phyloP scores from a whole-genome alignment of 108 stramenopile species.

The Nannochloropsis gaditana region DNA sequence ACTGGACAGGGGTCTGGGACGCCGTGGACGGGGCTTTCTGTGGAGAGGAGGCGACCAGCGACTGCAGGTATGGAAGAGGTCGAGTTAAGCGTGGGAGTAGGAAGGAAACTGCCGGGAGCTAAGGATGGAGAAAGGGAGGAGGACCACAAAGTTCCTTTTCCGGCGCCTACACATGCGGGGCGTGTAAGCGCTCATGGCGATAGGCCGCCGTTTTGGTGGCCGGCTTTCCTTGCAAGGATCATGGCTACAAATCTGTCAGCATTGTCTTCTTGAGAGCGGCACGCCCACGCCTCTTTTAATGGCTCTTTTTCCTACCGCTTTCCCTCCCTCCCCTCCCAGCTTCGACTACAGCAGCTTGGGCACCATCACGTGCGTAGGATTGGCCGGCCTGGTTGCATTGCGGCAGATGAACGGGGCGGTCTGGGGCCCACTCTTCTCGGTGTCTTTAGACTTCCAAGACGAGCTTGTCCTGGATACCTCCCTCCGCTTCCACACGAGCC shows the following conservation, averaged over 20 bases:
- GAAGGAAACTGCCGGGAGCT: not conserved
- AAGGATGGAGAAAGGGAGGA: not conserved
- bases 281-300: too few relatives aligned
- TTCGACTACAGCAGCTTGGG: not conserved
- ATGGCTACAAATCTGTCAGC: too few relatives aligned
- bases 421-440: slow-evolving; percentile 25
- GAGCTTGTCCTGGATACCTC: slow-evolving; percentile 16
- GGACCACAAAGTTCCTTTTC: not conserved
- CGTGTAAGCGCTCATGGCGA: too few relatives aligned
- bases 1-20: slow-evolving; percentile 19
- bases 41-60: not conserved
- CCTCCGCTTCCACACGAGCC: not conserved
- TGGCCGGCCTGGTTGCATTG: not conserved
- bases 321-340: not conserved
- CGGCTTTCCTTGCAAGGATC: too few relatives aligned
- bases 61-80: not conserved
- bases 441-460: slow-evolving; percentile 25
- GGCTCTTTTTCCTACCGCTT: not conserved
- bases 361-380: not conserved
- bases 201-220: too few relatives aligned
- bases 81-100: not conserved
- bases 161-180: too few relatives aligned
- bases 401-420: slow-evolving; percentile 8
- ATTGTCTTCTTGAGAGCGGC: too few relatives aligned
- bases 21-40: not conserved